A percentile compares a stretch with the other conserved stretches of the same genome.
These are phyloP conservation scores for Rhodotorula graminis DNA, from an alignment of 768 basidiomycete species.

Conservation along the genomic window DNA sequence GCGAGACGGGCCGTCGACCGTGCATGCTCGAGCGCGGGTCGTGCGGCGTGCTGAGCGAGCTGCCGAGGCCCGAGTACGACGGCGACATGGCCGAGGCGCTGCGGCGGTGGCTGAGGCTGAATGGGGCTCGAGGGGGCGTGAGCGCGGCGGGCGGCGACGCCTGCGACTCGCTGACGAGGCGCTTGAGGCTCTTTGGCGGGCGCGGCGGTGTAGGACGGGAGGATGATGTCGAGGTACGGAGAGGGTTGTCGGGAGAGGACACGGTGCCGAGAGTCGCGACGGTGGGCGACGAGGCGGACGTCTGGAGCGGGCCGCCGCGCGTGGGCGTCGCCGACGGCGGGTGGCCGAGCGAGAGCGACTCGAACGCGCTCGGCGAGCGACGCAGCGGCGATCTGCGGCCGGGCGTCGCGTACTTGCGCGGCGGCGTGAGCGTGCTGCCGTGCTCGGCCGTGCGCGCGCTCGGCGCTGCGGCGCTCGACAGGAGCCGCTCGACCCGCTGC, in stretches of 20 bases:
- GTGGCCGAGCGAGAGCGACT: neutral
- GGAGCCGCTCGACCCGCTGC: constrained; percentile 43
- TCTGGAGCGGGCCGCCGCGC: neutral
- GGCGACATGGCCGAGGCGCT: neutral
- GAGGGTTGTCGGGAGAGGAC: neutral
- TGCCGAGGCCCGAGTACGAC: neutral
- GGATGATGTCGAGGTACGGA: neutral
- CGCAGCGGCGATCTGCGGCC: constrained; percentile 25
- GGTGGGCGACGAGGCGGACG: neutral
- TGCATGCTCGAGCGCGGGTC: neutral
- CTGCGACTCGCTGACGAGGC: constrained; percentile 8
- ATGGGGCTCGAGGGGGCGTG: constrained; percentile 5
- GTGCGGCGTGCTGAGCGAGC: neutral
- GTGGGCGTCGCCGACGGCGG: neutral
- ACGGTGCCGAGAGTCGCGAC: neutral
- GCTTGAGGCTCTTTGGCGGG: constrained; percentile 23
- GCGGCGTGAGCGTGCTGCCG: constrained; percentile 19
- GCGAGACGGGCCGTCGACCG: constrained; percentile 7
- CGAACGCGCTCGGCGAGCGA: neutral
- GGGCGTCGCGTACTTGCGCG: neutral
- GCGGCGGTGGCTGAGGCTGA: constrained; percentile 5
- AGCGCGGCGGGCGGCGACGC: neutral
- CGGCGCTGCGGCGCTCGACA: neutral
- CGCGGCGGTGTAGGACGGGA: constrained; percentile 16
- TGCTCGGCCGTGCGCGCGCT: neutral